Base-by-base conservation (phyloP, 768 basidiomycete genomes). In the Amanita molliuscula region DNA sequence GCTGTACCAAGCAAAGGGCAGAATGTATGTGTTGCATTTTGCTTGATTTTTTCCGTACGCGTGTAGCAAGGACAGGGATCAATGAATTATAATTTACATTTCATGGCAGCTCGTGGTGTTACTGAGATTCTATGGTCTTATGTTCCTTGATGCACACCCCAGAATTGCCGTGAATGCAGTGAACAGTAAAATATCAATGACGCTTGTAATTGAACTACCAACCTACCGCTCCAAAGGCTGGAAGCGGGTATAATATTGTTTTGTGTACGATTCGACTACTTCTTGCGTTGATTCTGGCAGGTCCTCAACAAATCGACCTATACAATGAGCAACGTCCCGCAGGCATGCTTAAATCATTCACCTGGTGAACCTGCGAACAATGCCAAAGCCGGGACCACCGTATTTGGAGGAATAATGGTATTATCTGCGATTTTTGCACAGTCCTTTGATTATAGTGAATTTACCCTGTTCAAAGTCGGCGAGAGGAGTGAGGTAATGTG, bases 391-490 rank as follows among this genome's bases (percentile, higher is more conserved):
- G 95, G 93, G 8, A 98, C 81, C 43, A 97, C 91, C 0, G 92
- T 93, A 50, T 90, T 93, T 3, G 92, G 85, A 1, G 94, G 89
- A 11, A 98, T 69, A 33, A 98, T 79, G 0, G 91, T 88, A 55
- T 87, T 85, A 62, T 97, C 94, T 25, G 84, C 84, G 20, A 99
- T 82, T 53, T 79, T 82, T 3, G 87, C 89, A 56, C 93, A 94
- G 60, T 98, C 95, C 62, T 97, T 97, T 96, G 64, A 97, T 93
- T 51, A 95, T 93, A 0, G 86, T 84, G 59, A 98, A 96, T 64
- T 96, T 93, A 20, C 96, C 94, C 94, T 58, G 13, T 41, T 4
- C 25, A 18, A 21, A n/a, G 21, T 52, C 21, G 43, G 53, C 8
- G n/a, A 16, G 15, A 28, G 18, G 21, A 45, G 18, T 20, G 21